Percentiles rank a stretch among this genome's conserved stretches.
These are phyloP conservation scores for Luffa aegyptiaca DNA, from an alignment of 306 rosid genomes.

Conservation along the genomic window DNA sequence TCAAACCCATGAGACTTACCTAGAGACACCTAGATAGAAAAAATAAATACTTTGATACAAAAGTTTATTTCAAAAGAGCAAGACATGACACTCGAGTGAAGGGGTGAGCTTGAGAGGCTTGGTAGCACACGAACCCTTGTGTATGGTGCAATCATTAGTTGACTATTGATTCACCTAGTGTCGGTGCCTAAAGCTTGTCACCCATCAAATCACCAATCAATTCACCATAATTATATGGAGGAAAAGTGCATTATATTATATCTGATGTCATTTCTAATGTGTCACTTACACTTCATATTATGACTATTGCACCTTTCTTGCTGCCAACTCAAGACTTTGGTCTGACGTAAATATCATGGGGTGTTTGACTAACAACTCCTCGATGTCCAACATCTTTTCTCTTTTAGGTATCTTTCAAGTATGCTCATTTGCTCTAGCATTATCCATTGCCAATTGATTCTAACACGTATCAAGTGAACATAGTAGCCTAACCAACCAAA, in stretches of 20 bases:
- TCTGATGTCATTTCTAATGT: not conserved
- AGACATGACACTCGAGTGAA: not conserved
- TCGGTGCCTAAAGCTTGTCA: not conserved
- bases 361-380: not conserved
- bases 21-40: no score
- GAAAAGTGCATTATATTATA: not conserved
- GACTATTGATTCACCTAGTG: not conserved
- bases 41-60: no score
- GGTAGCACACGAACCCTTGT: not conserved
- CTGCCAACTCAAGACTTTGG: not conserved
- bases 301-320: not conserved
- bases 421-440: not conserved
- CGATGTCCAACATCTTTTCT: not conserved
- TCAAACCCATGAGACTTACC: not conserved
- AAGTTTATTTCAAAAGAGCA: no score
- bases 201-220: not conserved
- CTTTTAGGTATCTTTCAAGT: not conserved
- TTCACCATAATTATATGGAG: not conserved
- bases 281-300: not conserved
- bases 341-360: not conserved
- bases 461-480: not conserved
- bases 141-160: not conserved
- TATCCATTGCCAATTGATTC: not conserved
- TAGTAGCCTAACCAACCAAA: not conserved
- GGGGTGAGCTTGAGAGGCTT: not conserved